phyloP scores from a whole-genome alignment of 805 yeast species.

The Kodamaea restingae region DNA sequence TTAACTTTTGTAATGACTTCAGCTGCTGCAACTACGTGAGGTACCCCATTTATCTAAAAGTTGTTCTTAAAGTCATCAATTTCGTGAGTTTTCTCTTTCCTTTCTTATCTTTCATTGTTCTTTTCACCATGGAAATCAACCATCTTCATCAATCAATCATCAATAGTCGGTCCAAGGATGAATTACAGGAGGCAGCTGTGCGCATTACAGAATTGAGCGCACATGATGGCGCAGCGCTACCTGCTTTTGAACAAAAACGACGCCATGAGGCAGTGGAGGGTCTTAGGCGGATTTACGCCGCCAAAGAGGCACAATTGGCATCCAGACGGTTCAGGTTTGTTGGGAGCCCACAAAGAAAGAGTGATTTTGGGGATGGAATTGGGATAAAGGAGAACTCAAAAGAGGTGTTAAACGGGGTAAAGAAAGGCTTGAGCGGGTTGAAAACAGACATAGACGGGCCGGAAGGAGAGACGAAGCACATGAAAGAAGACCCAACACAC shows the following conservation, averaged over 20 bases:
- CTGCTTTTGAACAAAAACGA: slow-evolving; percentile 22
- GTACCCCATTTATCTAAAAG: too few species aligned
- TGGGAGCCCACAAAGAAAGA: slow-evolving; percentile 25
- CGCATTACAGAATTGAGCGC: slow-evolving; percentile 2
- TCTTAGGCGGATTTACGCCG: slow-evolving; percentile 20
- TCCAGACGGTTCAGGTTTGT: slow-evolving; percentile 21
- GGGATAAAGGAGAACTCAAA: background rate
- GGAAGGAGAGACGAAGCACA: too few species aligned
- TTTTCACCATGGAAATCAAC: background rate
- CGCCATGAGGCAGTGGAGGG: slow-evolving; percentile 14
- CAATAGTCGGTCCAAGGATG: slow-evolving; percentile 6
- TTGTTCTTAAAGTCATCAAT: too few species aligned
- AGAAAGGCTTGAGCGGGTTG: too few species aligned
- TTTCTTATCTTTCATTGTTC: background rate
- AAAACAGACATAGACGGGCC: too few species aligned
- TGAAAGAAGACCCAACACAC: too few species aligned
- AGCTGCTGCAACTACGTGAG: too few species aligned
- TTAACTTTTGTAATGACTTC: too few species aligned
- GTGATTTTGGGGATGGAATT: background rate
- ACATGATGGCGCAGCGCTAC: background rate
- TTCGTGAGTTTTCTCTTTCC: too few species aligned
- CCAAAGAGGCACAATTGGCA: slow-evolving; percentile 14
- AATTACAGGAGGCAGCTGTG: slow-evolving; percentile 3
- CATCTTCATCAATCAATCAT: slow-evolving; percentile 10
- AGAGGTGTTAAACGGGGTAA: too few species aligned